Evolutionary conservation across 106 monocot genomes (phyloP).

Genomic region (Acorus gramineus): DNA sequence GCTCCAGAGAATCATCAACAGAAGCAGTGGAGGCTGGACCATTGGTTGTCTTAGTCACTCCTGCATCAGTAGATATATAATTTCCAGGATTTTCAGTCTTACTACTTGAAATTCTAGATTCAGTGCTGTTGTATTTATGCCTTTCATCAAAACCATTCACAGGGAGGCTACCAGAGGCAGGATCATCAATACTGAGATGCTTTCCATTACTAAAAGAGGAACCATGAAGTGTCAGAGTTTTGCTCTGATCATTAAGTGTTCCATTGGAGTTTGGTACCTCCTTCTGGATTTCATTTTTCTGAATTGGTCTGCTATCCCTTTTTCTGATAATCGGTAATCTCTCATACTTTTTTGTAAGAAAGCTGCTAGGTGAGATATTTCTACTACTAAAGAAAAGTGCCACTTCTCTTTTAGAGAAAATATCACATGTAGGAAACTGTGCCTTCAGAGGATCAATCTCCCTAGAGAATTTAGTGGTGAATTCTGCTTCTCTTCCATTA

Average conservation of each 20-base stretch:
- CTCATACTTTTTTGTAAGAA: constrained; percentile 28
- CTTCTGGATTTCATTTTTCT: constrained; percentile 13
- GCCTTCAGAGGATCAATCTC: constrained; percentile 49
- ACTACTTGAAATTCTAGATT: constrained; percentile 10
- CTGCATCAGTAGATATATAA: constrained; percentile 10
- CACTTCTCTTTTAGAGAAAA: constrained; percentile 83
- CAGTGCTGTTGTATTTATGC: constrained; percentile 9
- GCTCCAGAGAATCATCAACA: constrained; percentile 11
- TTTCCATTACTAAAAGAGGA: constrained; percentile 14
- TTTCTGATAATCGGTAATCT: constrained; percentile 10
- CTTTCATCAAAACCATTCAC: constrained; percentile 11
- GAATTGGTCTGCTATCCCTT: constrained; percentile 2
- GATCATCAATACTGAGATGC: constrained; percentile 15
- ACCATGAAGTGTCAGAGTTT: background rate
- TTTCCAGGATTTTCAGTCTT: constrained; percentile 6
- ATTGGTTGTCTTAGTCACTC: constrained; percentile 1
- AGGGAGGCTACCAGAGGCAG: constrained; percentile 10
- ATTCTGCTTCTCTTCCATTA: constrained; percentile 16
- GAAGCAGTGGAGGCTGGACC: constrained; percentile 15
- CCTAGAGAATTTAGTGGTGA: constrained; percentile 10
- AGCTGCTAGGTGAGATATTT: constrained; percentile 47
- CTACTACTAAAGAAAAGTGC: constrained; percentile 41
- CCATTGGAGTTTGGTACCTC: constrained; percentile 27
- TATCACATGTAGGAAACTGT: constrained; percentile 74
- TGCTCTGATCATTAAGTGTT: constrained; percentile 4